A percentile compares a stretch with the other conserved stretches of the same genome.
Conservation (phyloP, 2,329 filamentous ascomycete genomes). For the Sclerotinia borealis region DNA sequence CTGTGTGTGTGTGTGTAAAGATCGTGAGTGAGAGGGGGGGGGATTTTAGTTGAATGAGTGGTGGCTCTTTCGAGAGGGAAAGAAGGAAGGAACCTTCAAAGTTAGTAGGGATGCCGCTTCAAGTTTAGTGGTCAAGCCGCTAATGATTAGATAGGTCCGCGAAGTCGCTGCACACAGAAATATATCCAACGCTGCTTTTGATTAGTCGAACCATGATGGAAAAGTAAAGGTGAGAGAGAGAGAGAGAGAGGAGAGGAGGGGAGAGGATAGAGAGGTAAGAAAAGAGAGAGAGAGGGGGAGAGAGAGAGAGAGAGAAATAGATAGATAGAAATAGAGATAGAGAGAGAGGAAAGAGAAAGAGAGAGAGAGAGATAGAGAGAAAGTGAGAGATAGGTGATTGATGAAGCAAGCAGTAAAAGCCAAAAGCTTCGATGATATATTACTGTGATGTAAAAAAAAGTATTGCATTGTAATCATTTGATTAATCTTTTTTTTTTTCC, state of each 20-base stretch:
- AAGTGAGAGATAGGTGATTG: not conserved
- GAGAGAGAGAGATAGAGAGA: not conserved
- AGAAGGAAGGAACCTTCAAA: conserved; percentile 11
- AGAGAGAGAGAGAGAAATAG: not conserved
- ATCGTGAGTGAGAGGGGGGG: conserved; percentile 1
- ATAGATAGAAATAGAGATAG: not conserved
- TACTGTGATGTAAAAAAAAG: not conserved
- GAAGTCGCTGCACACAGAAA: conserved; percentile 1
- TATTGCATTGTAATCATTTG: not conserved
- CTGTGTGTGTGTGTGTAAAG: not conserved
- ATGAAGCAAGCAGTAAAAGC: not conserved
- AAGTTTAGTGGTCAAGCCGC: conserved; percentile 5
- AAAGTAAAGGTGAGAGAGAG: not conserved
- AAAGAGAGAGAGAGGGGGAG: not conserved
- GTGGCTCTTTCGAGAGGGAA: conserved; percentile 8
- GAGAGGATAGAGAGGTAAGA: not conserved
- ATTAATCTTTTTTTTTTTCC: not conserved
- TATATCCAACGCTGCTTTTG: conserved; percentile 8
- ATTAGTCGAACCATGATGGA: not conserved
- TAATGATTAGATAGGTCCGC: conserved; percentile 6
- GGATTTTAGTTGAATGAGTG: conserved; percentile 3
- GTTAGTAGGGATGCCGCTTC: conserved; percentile 10
- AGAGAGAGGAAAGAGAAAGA: not conserved
- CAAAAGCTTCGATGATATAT: not conserved
- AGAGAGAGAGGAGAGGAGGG: not conserved